Evolutionary conservation across 2,329 filamentous ascomycete species (phyloP).

Genomic region (Diaporthe longicolla): DNA sequence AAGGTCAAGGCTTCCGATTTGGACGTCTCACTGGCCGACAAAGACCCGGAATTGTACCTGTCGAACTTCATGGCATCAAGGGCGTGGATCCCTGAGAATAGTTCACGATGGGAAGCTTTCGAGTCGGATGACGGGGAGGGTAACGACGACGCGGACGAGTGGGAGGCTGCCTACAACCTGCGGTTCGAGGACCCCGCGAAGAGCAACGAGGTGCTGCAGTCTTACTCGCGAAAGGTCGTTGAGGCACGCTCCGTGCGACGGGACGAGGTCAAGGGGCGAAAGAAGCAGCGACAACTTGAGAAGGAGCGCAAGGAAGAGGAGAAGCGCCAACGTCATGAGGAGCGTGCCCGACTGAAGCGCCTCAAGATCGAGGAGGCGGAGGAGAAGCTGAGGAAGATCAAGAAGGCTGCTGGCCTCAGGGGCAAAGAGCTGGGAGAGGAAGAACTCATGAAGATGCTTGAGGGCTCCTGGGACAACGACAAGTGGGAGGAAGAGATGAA

Average conservation of each 20-base stretch:
- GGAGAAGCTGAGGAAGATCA: constrained; percentile 88
- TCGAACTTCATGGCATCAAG: constrained; percentile 95
- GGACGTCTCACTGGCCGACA: constrained; percentile 83
- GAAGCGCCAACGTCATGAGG: constrained; percentile 81
- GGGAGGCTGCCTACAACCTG: constrained; percentile 94
- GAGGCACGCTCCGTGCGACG: constrained; percentile 87
- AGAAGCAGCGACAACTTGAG: constrained; percentile 84
- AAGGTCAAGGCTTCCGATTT: constrained; percentile 67
- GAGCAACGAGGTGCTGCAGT: constrained; percentile 88
- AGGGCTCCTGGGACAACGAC: constrained; percentile 89
- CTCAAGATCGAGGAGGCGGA: constrained; percentile 93
- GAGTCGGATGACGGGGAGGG: constrained; percentile 94
- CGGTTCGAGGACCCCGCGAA: constrained; percentile 93
- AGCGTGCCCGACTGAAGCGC: constrained; percentile 86
- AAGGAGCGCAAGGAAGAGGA: constrained; percentile 83
- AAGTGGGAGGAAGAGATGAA: constrained; percentile 94
- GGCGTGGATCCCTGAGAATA: constrained; percentile 84
- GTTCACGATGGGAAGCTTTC: constrained; percentile 81
- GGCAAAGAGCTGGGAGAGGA: constrained; percentile 78
- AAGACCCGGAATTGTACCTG: constrained; percentile 89
- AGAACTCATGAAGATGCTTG: constrained; percentile 87
- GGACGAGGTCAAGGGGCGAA: constrained; percentile 82
- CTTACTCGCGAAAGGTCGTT: constrained; percentile 89
- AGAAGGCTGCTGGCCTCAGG: constrained; percentile 85
- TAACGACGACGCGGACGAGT: constrained; percentile 83